Base-by-base conservation (phyloP, 2,329 filamentous ascomycete species). In the Fusarium anguioides region DNA sequence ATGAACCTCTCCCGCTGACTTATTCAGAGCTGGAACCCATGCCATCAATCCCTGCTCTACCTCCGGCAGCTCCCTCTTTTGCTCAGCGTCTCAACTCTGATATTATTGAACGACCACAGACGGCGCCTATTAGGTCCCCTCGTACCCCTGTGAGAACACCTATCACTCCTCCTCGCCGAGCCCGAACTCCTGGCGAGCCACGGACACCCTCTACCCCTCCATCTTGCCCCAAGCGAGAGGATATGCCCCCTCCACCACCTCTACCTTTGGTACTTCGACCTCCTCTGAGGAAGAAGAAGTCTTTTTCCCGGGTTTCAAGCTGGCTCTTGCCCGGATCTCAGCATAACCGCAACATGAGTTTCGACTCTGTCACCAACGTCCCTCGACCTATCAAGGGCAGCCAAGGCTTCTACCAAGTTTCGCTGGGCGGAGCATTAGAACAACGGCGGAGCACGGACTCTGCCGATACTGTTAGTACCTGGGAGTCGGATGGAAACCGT, bases 241-340 rank as follows among this genome's bases (percentile, higher is more conserved):
- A 80, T 7, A 75, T 77, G 8, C 77, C 80, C 3, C 80, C 84
- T 2, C 84, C 85, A 4, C 87, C 86, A 2, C 87, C 87, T 4
- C 77, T 88, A 6, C 86, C 87, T 0, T 80, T 89, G 23, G 83
- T 87, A 17, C 80, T 88, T 55, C 83, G 84, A n/a, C 87, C 86
- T 9, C 86, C 86, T 3, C 74, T 89, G 63, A 81, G 87, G 59
- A 89, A 89, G 80, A 90, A 89, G 81, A 90, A 89, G 72, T 89
- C 87, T 0, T 89, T 90, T 72, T 87, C 86, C 11, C 81, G 83
- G 17, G 85, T 89, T 10, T 89, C 87, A 4, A 83, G 76, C 67
- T 89, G 87, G 86, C 79, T 89, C 24, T 86, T 85, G 67, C 80
- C 83, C 41, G 75, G 77, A 18, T 70, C 78, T 33, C 70, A 76